Conservation (phyloP, 495 filamentous ascomycete genomes). For the Aspergillus bridgeri region DNA sequence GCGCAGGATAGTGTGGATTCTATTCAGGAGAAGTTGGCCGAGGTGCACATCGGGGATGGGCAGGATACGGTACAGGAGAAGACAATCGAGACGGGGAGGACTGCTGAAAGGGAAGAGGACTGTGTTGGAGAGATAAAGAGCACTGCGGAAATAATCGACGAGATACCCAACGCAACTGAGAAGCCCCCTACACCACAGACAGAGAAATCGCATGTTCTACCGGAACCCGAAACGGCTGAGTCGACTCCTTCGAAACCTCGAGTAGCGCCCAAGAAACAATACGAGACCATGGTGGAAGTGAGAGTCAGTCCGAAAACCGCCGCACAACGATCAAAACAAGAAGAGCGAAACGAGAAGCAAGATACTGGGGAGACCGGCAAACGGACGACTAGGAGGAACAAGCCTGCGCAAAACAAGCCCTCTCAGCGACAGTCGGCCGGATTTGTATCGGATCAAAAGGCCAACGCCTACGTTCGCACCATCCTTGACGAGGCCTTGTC, state of each 20-base stretch:
- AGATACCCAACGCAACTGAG: not conserved
- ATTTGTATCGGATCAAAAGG: slow-evolving; percentile 34
- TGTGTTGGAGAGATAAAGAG: not conserved
- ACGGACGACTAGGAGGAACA: slow-evolving; percentile 20
- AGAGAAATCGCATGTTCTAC: not conserved
- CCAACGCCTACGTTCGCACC: slow-evolving; percentile 36
- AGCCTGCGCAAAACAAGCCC: slow-evolving; percentile 16
- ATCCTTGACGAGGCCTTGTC: slow-evolving; percentile 41
- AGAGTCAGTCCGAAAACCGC: slow-evolving; percentile 17
- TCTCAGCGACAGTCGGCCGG: slow-evolving; percentile 32
- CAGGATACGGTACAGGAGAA: not conserved
- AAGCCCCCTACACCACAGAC: not conserved
- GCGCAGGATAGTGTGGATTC: slow-evolving; percentile 24
- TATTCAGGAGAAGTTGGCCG: slow-evolving; percentile 33
- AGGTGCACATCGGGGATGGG: slow-evolving; percentile 29
- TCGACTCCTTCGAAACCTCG: slow-evolving; percentile 3
- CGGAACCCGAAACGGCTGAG: not conserved
- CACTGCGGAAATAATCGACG: not conserved
- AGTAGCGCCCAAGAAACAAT: slow-evolving; percentile 7
- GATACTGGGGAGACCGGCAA: slow-evolving; percentile 4
- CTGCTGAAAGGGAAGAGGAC: not conserved
- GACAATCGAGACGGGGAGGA: not conserved
- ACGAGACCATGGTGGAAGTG: slow-evolving; percentile 35
- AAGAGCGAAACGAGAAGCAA: slow-evolving; percentile 2
- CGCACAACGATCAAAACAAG: not conserved